Evolutionary conservation across 768 basidiomycete genomes (phyloP), one percentile per base, ranked within the genome.

Genomic region (Sarcodon aspratus): DNA sequence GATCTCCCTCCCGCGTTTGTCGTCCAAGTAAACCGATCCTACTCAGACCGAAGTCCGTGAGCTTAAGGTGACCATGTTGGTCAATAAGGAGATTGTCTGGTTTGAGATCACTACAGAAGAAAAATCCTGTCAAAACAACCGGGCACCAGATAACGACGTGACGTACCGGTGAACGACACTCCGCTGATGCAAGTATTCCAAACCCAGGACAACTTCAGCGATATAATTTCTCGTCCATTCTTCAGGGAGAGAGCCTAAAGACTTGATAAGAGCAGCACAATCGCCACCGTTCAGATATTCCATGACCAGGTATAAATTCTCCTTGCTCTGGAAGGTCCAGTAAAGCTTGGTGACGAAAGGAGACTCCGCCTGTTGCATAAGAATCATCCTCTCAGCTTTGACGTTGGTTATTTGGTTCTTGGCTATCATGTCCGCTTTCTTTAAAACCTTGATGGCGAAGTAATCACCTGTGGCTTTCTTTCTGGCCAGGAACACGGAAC

Each of bases 371-470:
- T 98, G 95, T 63, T 93, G 93, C 96, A 99, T 99, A 56, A 99
- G 76, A 59, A 99, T 99, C 83, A 96, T 98, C 50, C 96, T 79
- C 70, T 99, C 96, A 1, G 96, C 96, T 69, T 98, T 98, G 65
- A 99, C 96, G 62, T 98, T 99, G 45, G 96, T 98, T 63, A 99
- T 95, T 66, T 99, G 96, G 70, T 99, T 99, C 78, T 99, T 99
- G 36, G 96, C 90, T 63, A 99, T 98, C 96, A 99, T 99, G 67
- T 99, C 96, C n/a, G 93, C 91, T 71, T 99, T 99, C 72, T 95
- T 97, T 62, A 99, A 68, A n/a, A 98, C 94, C 67, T 99, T 99
- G 79, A 99, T 95, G 27, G 96, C 96, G 68, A 85, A 99, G 66
- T 97, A 98, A 66, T 98, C 96, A 47, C 96, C 96, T 2, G 96